Evolutionary conservation across 306 rosid species (phyloP), one percentile per base, ranked within the genome.

Genomic region (Begonia peltatifolia): DNA sequence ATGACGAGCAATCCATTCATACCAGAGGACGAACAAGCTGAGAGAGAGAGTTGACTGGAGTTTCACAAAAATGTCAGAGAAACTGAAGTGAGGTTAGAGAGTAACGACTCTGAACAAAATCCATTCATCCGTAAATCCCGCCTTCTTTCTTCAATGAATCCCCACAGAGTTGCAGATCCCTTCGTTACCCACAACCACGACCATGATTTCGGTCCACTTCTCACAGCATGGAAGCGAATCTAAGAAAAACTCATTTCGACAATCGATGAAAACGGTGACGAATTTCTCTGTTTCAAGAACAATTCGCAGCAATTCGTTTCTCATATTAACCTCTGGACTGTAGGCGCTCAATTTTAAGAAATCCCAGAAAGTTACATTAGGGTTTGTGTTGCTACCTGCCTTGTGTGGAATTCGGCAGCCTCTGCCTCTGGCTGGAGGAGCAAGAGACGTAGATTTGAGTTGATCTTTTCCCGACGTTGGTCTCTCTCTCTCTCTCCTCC

Each of bases 191-290:
- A 64, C 54, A 70, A 43, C 18, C 62, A 61, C 49, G 74, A 73
- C 61, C 72, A 47, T 50, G 86, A 72, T 66, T 52, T 77, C 41
- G 71, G 60, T 46, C 86, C 79, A 2, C 68, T 59, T 9, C 69
- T 83, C 59, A 92, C 99, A 2, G 99, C 94, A 0, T 92, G 99
- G 99, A 92, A 92, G 67, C 77, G 99, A 56, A 92, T 92, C 64
- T 96, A 92, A 67, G 99, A 92, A 71, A 92, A 92, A 72, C 92
- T 92, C 54, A 44, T 84, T 0, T 79, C 81, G 1, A 82, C 72
- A 41, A 76, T 73, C 3, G 84, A 83, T 64, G 63, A 60, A 6
- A 53, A 65, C 48, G 94, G 95, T 57, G 74, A 83, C 49, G 78
- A 81, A 49, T 83, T 79, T 30, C 92, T 92, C 20, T 92, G 93